Percentiles rank a stretch among this genome's conserved stretches.
phyloP scores from a whole-genome alignment of 768 basidiomycete species.

The Neoboletus magnificus region DNA sequence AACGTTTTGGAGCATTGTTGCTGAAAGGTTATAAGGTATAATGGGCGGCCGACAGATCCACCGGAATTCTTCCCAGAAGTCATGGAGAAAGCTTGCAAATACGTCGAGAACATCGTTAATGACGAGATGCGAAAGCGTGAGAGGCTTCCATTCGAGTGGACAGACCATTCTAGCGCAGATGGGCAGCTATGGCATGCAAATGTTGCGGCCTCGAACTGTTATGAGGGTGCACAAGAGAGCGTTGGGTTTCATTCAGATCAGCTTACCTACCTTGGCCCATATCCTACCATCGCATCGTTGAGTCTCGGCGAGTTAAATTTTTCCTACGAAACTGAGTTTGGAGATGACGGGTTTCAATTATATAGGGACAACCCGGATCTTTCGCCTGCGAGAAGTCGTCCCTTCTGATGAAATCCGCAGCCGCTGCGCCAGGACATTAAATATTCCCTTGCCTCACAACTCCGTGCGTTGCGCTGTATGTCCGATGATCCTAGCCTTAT shows the following conservation, averaged over 20 bases:
- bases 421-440: slow-evolving; percentile 68
- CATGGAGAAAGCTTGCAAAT: slow-evolving; percentile 78
- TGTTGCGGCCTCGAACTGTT: slow-evolving; percentile 83
- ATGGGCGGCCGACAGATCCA: slow-evolving; percentile 59
- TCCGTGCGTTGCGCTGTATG: slow-evolving; percentile 47
- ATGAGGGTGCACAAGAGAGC: slow-evolving; percentile 75
- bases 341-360: neutral
- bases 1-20: neutral
- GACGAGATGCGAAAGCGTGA: slow-evolving; percentile 60
- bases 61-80: slow-evolving; percentile 56
- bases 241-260: slow-evolving; percentile 85
- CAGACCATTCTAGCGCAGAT: slow-evolving; percentile 25
- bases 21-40: slow-evolving; percentile 56
- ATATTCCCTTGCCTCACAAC: slow-evolving; percentile 74
- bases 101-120: slow-evolving; percentile 69
- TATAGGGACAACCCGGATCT: slow-evolving; percentile 63
- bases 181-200: slow-evolving; percentile 66
- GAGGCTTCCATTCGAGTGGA: slow-evolving; percentile 70
- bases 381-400: slow-evolving; percentile 75
- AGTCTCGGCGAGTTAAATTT: slow-evolving; percentile 56
- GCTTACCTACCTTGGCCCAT: slow-evolving; percentile 77
- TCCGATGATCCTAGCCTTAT: neutral
- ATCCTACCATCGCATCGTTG: slow-evolving; percentile 80
- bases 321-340: neutral
- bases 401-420: slow-evolving; percentile 54